Base-by-base conservation (phyloP, 148 eudicot species). In the Arbutus unedo region DNA sequence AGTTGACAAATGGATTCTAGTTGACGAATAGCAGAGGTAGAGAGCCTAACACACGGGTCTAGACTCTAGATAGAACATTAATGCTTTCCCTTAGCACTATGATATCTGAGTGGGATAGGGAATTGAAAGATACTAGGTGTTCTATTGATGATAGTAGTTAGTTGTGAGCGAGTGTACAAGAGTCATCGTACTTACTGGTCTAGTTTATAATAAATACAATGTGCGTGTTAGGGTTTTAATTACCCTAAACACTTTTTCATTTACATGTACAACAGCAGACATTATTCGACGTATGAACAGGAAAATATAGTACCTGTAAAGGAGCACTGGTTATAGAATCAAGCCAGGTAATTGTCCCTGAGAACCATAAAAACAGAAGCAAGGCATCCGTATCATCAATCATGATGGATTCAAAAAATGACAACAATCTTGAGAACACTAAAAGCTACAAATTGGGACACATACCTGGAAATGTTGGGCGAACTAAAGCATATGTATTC, bases 251-350 rank as follows among this genome's bases (percentile, higher is more conserved):
- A 31, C 38, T 31, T 31, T 31, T 31, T 31, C 38, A 31, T 31
- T 31, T 31, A 31, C 38, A 31, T 31, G 38, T 31, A 31, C 38
- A 31, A 31, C 38, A 31, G 1, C 44, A 66, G 71, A 43, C 6
- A 66, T 66, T 25, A 31, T 66, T 66, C 16, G 23, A 81, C 11
- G 44, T 3, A 23, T 43, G 23, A 48, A 31, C 38, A 31, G 38
- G 38, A 31, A 25, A 48, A 13, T n/a, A n/a, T 15, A 75, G 31
- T 88, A 95, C 98, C 95, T 92, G 92, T 77, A 96, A 74, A 84
- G 98, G 99, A 88, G 91, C 85, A 88, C 94, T 96, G 83, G 97
- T 90, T 51, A 91, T 91, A 78, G 99, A 91, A 88, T 96, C 99
- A 68, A 96, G 94, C 99, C 99, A 96, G 44, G 94, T 92, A 82